These are phyloP conservation scores for Aspergillus aculeatinus DNA, from an alignment of 2,329 filamentous ascomycete species.

Conservation along the genomic window DNA sequence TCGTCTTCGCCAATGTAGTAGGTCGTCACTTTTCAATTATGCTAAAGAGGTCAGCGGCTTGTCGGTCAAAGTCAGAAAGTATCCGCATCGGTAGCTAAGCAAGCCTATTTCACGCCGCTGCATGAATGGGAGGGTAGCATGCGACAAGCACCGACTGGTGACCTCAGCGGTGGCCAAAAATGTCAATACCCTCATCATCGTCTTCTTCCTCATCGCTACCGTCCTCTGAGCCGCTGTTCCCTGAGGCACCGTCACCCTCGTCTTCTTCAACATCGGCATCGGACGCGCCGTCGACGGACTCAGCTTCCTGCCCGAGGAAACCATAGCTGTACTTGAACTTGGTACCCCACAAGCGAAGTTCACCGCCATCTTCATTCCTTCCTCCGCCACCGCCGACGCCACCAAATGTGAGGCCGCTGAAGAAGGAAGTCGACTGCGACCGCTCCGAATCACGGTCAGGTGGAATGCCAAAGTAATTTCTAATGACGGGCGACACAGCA, in stretches of 20 bases:
- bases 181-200: constrained; percentile 50
- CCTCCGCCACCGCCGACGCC: constrained; percentile 8
- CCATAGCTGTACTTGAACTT: constrained; percentile 44
- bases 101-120: no score
- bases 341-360: constrained; percentile 59
- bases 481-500: constrained; percentile 44
- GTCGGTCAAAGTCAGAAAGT: no score
- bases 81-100: no score
- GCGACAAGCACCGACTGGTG: not conserved
- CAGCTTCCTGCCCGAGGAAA: constrained; percentile 32
- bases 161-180: constrained; percentile 53
- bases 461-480: constrained; percentile 47
- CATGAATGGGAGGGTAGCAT: no score
- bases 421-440: constrained; percentile 31
- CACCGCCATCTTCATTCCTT: constrained; percentile 54
- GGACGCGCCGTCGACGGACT: constrained; percentile 23
- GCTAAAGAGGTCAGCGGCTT: no score
- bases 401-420: constrained; percentile 21
- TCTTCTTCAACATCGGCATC: constrained; percentile 23
- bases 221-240: constrained; percentile 36
- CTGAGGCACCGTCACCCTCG: constrained; percentile 20
- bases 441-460: constrained; percentile 32
- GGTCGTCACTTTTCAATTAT: not conserved
- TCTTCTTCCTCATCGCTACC: constrained; percentile 52
- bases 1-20: constrained; percentile 3